phyloP scores from a whole-genome alignment of 2,329 filamentous ascomycete species.

The Claviceps maximensis region DNA sequence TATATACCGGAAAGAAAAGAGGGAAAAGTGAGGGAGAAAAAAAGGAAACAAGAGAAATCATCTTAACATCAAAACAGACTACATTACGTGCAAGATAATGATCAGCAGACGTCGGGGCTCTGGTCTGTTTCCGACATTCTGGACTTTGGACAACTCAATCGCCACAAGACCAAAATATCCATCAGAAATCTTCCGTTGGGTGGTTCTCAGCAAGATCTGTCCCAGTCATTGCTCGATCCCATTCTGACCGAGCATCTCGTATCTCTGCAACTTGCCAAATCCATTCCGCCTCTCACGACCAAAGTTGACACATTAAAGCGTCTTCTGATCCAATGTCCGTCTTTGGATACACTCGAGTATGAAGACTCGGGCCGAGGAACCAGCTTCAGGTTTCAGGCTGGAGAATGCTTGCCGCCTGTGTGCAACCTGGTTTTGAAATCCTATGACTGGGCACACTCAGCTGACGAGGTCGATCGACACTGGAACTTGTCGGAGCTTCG shows the following conservation, averaged over 20 bases:
- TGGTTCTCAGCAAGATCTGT: neutral
- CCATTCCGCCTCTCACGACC: conserved; percentile 27
- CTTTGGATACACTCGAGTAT: conserved; percentile 28
- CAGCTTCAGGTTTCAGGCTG: conserved; percentile 25
- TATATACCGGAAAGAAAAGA: neutral
- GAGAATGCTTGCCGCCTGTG: conserved; percentile 30
- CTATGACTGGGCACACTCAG: conserved; percentile 35
- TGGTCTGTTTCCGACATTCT: neutral
- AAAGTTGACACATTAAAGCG: conserved; percentile 26
- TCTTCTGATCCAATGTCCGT: conserved; percentile 24
- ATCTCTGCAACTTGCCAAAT: conserved; percentile 27
- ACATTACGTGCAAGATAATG: conserved; percentile 20
- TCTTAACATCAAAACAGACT: conserved; percentile 18
- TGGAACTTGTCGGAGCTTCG: conserved; percentile 32
- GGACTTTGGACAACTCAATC: neutral
- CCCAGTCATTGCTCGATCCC: conserved; percentile 22
- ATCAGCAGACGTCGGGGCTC: conserved; percentile 5
- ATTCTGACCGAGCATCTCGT: conserved; percentile 26
- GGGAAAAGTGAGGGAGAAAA: neutral
- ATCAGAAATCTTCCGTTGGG: neutral
- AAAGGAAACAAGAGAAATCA: neutral
- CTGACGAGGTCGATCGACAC: conserved; percentile 23
- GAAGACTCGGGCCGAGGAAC: conserved; percentile 31
- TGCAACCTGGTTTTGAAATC: conserved; percentile 28
- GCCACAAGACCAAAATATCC: neutral